Evolutionary conservation across 805 yeast genomes (phyloP).

Genomic region (Saccharomycopsis sp.): DNA sequence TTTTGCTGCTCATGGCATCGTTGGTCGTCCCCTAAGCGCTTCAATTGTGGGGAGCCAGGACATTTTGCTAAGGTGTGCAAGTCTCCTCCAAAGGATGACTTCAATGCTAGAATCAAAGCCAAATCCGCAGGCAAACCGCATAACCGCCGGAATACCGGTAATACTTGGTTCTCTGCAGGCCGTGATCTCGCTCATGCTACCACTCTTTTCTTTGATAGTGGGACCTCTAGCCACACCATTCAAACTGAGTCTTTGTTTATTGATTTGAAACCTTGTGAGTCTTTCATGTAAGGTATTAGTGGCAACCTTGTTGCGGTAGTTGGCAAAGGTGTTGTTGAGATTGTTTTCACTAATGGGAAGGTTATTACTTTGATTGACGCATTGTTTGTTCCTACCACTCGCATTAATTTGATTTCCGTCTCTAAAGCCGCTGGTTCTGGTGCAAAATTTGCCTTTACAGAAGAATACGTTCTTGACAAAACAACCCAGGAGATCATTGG

Average conservation of each 20-base stretch:
- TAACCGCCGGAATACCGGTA: too few relatives aligned
- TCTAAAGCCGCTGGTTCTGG: background rate
- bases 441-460: background rate
- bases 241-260: background rate
- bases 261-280: background rate
- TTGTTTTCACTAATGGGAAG: background rate
- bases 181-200: background rate
- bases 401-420: background rate
- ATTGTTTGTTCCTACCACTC: background rate
- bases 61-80: too few relatives aligned
- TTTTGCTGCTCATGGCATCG: too few relatives aligned
- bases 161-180: too few relatives aligned
- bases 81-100: too few relatives aligned
- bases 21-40: too few relatives aligned
- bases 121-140: too few relatives aligned
- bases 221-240: background rate
- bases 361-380: background rate
- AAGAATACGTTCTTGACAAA: background rate
- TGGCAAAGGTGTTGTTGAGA: background rate
- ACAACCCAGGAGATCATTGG: too few relatives aligned
- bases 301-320: background rate
- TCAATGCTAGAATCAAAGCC: too few relatives aligned
- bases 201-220: background rate
- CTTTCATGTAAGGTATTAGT: background rate
- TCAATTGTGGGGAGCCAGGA: too few relatives aligned